Percentiles rank a stretch among this genome's conserved stretches.
Conservation (phyloP, 495 filamentous ascomycete genomes). For the Neurospora sp. region DNA sequence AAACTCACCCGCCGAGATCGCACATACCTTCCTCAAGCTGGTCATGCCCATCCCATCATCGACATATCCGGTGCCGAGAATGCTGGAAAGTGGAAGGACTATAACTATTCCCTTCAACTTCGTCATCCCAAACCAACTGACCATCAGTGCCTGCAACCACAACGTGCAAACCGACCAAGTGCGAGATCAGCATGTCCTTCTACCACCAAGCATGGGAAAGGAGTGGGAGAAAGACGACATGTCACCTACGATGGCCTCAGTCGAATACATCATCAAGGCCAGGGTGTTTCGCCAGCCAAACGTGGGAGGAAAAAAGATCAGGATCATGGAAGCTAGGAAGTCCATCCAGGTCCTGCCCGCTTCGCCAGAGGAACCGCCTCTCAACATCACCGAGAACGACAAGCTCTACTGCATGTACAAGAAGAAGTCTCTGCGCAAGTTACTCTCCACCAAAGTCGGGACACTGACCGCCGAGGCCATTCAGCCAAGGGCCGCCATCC, state of each 20-base stretch:
- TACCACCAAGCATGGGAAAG: slow-evolving; percentile 77
- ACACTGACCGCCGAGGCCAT: slow-evolving; percentile 57
- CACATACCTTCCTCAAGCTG: slow-evolving; percentile 66
- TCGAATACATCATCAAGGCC: slow-evolving; percentile 65
- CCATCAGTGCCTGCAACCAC: slow-evolving; percentile 44
- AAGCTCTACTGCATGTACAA: slow-evolving; percentile 57
- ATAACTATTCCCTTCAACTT: slow-evolving; percentile 83
- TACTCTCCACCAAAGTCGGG: slow-evolving; percentile 71
- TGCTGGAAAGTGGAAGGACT: slow-evolving; percentile 53
- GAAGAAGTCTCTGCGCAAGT: slow-evolving; percentile 66
- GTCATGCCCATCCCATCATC: slow-evolving; percentile 65
- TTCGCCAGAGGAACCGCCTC: slow-evolving; percentile 62
- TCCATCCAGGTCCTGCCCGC: slow-evolving; percentile 72
- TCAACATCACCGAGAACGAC: slow-evolving; percentile 50
- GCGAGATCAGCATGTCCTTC: slow-evolving; percentile 59
- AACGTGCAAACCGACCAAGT: slow-evolving; percentile 42
- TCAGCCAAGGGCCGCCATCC: slow-evolving; percentile 61
- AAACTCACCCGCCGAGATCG: slow-evolving; percentile 30
- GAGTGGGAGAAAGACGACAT: slow-evolving; percentile 61
- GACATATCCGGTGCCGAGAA: slow-evolving; percentile 57
- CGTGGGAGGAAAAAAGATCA: slow-evolving; percentile 11
- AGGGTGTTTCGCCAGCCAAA: slow-evolving; percentile 34
- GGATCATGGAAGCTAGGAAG: slow-evolving; percentile 38
- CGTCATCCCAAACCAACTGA: slow-evolving; percentile 66
- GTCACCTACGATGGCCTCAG: slow-evolving; percentile 67